Conservation (phyloP, 257 asterid genomes). For the Cynanchum wilfordii region DNA sequence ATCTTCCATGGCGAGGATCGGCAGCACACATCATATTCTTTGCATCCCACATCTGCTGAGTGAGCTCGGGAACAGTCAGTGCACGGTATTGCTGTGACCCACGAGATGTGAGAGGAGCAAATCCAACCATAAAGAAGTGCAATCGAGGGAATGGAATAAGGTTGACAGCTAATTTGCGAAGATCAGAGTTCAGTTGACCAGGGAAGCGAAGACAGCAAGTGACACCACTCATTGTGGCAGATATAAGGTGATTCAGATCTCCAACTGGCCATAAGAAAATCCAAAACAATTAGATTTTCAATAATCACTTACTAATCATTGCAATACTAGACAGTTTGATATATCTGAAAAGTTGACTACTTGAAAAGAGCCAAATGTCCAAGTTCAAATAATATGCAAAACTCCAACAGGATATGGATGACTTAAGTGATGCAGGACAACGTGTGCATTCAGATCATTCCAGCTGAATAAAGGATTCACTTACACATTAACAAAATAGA, state of each 20-base stretch:
- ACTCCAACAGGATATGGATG: not conserved
- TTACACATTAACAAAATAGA: not conserved
- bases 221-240: slow-evolving; percentile 87
- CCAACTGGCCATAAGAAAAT: slow-evolving; percentile 40
- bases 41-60: slow-evolving; percentile 85
- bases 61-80: slow-evolving; percentile 72
- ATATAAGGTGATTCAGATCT: slow-evolving; percentile 67
- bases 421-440: not conserved
- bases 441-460: not conserved
- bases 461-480: not conserved
- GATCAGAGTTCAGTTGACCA: slow-evolving; percentile 80
- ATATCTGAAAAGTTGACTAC: not conserved
- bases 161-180: slow-evolving; percentile 73
- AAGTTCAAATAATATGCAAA: not conserved
- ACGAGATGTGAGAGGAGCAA: slow-evolving; percentile 84
- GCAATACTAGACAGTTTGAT: not conserved
- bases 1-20: slow-evolving; percentile 68
- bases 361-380: not conserved
- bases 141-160: slow-evolving; percentile 77
- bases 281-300: not conserved
- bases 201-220: slow-evolving; percentile 83
- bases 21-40: slow-evolving; percentile 84
- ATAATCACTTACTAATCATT: not conserved
- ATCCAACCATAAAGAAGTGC: slow-evolving; percentile 80
- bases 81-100: slow-evolving; percentile 79